Base-by-base conservation (phyloP, 306 rosid genomes). In the Lagenaria siceraria region DNA sequence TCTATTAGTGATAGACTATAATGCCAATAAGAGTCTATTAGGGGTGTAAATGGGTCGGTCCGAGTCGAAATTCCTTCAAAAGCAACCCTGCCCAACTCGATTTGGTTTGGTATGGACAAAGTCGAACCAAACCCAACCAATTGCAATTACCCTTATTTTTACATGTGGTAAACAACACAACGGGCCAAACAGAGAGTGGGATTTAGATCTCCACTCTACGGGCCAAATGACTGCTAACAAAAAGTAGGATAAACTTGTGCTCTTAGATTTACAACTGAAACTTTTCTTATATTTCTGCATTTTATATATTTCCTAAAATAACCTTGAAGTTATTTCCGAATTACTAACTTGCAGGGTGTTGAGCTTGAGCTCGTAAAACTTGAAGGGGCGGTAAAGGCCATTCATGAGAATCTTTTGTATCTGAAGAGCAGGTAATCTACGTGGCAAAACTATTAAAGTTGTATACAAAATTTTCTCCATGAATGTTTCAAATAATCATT, bases 351-450 rank as follows among this genome's bases (percentile, higher is more conserved):
- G 40, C 33, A 92, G 99, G 99, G 99, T 35, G 85, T 95, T 10
- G 96, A 95, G 84, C 97, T 95, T 59, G 97, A 95, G 87, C 85
- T 95, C 74, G 83, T 86, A 80, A 95, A 92, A 84, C 91, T 95
- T n/a, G 99, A 92, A 88, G 97, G 93, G 81, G 89, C 89, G 13
- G 99, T 92, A 60, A 90, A 89, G 79, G 91, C 97, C 61, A 90
- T 95, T 82, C 97, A 89, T 77, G 96, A 88, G 81, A 90, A 95
- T 79, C 85, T 92, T 83, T 80, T 90, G 73, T 85, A 88, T 79
- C 92, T 92, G 25, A 95, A 89, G 92, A 77, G 74, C 83, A 89
- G 95, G 98, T 94, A 83, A 83, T 75, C 53, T 61, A n/a, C 5
- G 6, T 77, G 10, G 21, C 15, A 40, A 51, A 27, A 73, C 61